Conservation (phyloP, 306 rosid genomes). For the Leucaena leucocephala region DNA sequence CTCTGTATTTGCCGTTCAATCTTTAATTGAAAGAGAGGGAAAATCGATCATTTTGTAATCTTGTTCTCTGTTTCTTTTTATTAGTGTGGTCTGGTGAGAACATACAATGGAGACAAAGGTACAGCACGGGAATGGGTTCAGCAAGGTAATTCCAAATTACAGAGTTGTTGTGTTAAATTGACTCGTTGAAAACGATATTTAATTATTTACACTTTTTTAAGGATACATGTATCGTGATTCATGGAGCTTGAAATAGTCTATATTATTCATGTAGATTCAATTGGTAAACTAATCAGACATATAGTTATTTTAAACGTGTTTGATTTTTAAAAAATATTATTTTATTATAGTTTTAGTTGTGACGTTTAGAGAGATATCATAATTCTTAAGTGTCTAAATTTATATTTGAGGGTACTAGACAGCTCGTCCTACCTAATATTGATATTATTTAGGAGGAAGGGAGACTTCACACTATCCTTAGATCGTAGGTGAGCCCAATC, state of each 20-base stretch:
- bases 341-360: too few relatives aligned
- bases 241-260: neutral
- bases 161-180: neutral
- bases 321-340: too few relatives aligned
- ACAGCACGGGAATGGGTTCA: neutral
- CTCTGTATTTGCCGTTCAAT: neutral
- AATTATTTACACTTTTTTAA: neutral
- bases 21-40: neutral
- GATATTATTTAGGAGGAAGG: too few relatives aligned
- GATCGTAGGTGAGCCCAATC: too few relatives aligned
- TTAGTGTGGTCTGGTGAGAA: neutral
- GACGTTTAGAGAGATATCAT: too few relatives aligned
- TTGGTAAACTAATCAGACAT: too few relatives aligned
- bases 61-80: neutral
- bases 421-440: too few relatives aligned
- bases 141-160: neutral
- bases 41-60: neutral
- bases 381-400: too few relatives aligned
- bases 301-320: too few relatives aligned
- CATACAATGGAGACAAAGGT: neutral
- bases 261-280: too few relatives aligned
- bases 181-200: neutral
- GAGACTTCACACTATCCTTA: too few relatives aligned
- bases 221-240: neutral
- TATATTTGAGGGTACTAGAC: too few relatives aligned